Conservation (phyloP, 2,329 filamentous ascomycete species). For the Fusarium drepaniforme region DNA sequence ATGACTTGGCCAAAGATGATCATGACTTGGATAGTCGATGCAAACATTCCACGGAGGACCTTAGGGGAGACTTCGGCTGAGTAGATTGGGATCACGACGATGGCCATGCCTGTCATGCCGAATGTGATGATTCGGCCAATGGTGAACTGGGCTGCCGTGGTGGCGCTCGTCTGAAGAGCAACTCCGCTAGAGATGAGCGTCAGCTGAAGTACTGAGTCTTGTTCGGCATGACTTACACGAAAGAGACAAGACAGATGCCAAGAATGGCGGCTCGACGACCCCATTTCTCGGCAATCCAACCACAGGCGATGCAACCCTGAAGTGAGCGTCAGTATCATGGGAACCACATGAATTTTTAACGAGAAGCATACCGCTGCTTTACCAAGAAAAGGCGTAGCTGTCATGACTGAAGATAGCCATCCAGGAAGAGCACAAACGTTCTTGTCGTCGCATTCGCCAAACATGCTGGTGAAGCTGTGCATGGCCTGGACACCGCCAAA, state of each 20-base stretch:
- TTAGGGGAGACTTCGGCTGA: slow-evolving; percentile 43
- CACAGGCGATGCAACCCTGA: slow-evolving; percentile 13
- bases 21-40: slow-evolving; percentile 45
- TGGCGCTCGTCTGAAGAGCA: slow-evolving; percentile 45
- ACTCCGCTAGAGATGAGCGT: slow-evolving; percentile 18
- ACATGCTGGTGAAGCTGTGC: slow-evolving; percentile 38
- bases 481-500: slow-evolving; percentile 45
- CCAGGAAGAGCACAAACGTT: slow-evolving; percentile 31
- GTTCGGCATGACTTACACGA: neutral
- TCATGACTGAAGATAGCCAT: slow-evolving; percentile 43
- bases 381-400: slow-evolving; percentile 41
- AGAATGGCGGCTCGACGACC: slow-evolving; percentile 43
- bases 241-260: slow-evolving; percentile 28
- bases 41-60: slow-evolving; percentile 44
- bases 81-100: slow-evolving; percentile 49
- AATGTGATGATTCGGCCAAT: slow-evolving; percentile 46
- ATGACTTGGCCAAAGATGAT: slow-evolving; percentile 44
- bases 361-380: slow-evolving; percentile 31
- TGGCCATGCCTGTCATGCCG: slow-evolving; percentile 48
- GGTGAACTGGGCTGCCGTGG: slow-evolving; percentile 46
- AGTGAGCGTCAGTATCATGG: neutral
- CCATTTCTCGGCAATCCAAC: slow-evolving; percentile 42
- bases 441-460: slow-evolving; percentile 36
- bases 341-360: neutral
- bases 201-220: neutral